phyloP scores from a whole-genome alignment of 257 asterid species.

The Buddleja alternifolia region DNA sequence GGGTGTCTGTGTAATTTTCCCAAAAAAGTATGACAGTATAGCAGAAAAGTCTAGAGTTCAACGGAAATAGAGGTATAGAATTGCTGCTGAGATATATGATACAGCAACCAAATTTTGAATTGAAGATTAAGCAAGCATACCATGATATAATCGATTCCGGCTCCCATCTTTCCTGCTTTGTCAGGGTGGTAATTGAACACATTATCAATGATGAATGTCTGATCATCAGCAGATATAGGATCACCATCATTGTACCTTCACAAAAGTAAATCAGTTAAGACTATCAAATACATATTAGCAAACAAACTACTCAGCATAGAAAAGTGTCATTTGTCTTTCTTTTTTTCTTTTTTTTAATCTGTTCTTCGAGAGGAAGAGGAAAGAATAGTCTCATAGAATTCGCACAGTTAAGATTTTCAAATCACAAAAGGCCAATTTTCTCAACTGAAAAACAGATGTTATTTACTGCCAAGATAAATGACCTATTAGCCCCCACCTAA shows the following conservation, averaged over 20 bases:
- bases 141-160: constrained; percentile 75
- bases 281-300: constrained; percentile 10
- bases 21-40: too few relatives aligned
- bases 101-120: background rate
- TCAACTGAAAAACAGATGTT: background rate
- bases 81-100: background rate
- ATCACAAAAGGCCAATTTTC: constrained; percentile 1
- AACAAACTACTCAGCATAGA: background rate
- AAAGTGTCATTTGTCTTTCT: background rate
- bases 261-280: constrained; percentile 22
- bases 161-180: constrained; percentile 75
- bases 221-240: constrained; percentile 80
- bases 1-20: too few relatives aligned
- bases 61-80: background rate
- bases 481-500: background rate
- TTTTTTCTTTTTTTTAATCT: background rate
- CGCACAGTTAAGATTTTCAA: background rate
- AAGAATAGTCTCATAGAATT: background rate
- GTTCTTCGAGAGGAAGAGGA: constrained; percentile 4
- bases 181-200: constrained; percentile 88
- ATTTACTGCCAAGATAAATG: background rate
- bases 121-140: constrained; percentile 44
- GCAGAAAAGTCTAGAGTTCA: background rate
- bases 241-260: constrained; percentile 88
- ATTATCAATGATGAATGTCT: constrained; percentile 65